A percentile compares a stretch with the other conserved stretches of the same genome.
phyloP scores from a whole-genome alignment of 2,329 filamentous ascomycete species.

The Ophiobolus disseminans region DNA sequence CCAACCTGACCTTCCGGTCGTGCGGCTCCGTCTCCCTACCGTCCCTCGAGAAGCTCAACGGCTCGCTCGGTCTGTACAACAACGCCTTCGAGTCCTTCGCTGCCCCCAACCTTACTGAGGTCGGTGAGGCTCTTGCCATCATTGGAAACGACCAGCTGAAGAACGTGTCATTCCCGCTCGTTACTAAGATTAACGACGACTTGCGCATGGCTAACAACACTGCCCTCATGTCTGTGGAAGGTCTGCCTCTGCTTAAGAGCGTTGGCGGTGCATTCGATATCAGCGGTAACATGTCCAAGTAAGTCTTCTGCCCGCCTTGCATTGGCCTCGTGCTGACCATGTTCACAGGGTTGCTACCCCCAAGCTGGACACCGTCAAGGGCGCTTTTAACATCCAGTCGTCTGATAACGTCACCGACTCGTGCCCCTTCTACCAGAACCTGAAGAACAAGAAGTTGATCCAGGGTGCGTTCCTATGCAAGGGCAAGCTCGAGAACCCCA shows the following conservation, averaged over 20 bases:
- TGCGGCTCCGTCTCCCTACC: constrained; percentile 77
- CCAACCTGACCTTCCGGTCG: constrained; percentile 84
- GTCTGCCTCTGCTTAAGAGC: constrained; percentile 71
- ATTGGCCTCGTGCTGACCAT: constrained; percentile 38
- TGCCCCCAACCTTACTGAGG: constrained; percentile 74
- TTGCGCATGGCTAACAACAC: constrained; percentile 93
- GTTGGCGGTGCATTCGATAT: constrained; percentile 84
- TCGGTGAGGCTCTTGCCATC: constrained; percentile 66
- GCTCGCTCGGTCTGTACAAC: constrained; percentile 83
- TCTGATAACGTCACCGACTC: constrained; percentile 49
- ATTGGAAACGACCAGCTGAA: constrained; percentile 63
- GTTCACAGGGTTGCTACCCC: constrained; percentile 71
- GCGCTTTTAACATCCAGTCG: constrained; percentile 60
- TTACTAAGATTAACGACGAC: constrained; percentile 76
- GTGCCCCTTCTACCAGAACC: constrained; percentile 53
- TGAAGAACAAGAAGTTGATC: constrained; percentile 52
- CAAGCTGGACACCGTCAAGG: constrained; percentile 54
- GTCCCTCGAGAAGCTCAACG: constrained; percentile 74
- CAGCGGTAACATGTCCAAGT: constrained; percentile 83
- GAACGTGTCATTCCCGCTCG: constrained; percentile 77
- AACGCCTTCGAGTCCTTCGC: constrained; percentile 71
- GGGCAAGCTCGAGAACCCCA: constrained; percentile 48
- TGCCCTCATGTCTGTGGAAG: constrained; percentile 67
- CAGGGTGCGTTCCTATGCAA: constrained; percentile 53
- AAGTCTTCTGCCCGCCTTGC: constrained; percentile 52